These are phyloP conservation scores for Vigna angularis DNA, from an alignment of 306 rosid genomes.

Conservation along the genomic window DNA sequence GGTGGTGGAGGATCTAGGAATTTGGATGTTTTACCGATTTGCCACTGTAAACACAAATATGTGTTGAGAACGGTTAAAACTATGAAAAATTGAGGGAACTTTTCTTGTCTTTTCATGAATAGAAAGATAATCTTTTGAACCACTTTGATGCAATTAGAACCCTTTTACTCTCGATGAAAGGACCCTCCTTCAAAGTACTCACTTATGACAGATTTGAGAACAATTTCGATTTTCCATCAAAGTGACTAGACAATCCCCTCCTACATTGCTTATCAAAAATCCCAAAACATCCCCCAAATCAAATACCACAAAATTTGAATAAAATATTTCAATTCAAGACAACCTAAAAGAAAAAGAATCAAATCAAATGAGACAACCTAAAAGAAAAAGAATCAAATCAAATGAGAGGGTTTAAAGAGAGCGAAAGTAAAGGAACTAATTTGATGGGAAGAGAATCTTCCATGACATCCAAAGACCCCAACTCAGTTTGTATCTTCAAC, in stretches of 20 bases:
- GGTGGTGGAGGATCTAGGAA: too few relatives aligned
- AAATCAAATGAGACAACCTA: neutral
- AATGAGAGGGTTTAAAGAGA: neutral
- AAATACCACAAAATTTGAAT: neutral
- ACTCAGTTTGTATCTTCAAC: conserved; percentile 49
- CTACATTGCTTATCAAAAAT: conserved; percentile 49
- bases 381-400: neutral
- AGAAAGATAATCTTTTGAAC: conserved; percentile 68
- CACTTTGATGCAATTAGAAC: conserved; percentile 73
- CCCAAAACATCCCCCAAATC: neutral
- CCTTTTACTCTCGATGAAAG: conserved; percentile 85
- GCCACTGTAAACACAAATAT: too few relatives aligned
- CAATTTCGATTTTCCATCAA: conserved; percentile 87
- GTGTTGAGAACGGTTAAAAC: too few relatives aligned
- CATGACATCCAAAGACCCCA: conserved; percentile 60
- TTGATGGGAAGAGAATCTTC: conserved; percentile 95
- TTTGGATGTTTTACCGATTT: too few relatives aligned
- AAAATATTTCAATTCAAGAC: neutral
- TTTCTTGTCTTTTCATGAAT: conserved; percentile 54
- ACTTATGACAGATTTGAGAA: conserved; percentile 74
- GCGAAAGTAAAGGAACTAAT: conserved; percentile 49
- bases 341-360: neutral
- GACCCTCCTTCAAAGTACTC: conserved; percentile 60
- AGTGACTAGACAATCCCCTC: conserved; percentile 86
- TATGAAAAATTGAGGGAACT: conserved; percentile 16